phyloP scores from a whole-genome alignment of 2,329 filamentous ascomycete genomes.

The Colletotrichum sp. region DNA sequence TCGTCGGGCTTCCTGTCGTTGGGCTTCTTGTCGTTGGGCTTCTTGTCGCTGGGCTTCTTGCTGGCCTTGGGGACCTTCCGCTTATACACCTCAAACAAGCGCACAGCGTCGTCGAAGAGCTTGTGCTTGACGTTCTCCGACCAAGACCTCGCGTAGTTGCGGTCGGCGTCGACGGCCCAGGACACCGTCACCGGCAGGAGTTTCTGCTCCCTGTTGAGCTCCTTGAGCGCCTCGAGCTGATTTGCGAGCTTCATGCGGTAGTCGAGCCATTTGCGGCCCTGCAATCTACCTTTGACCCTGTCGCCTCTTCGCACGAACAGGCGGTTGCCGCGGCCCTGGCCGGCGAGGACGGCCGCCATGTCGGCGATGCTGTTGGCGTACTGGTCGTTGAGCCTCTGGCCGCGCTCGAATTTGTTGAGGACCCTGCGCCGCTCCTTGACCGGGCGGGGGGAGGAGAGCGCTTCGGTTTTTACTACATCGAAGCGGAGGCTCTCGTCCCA shows the following conservation, averaged over 20 bases:
- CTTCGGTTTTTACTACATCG: neutral
- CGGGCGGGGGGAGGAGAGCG: neutral
- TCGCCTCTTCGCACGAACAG: conserved; percentile 39
- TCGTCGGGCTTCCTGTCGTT: neutral
- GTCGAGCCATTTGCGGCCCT: neutral
- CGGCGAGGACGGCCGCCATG: conserved; percentile 62
- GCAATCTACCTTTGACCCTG: neutral
- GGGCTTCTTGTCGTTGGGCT: neutral
- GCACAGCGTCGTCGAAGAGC: conserved; percentile 30
- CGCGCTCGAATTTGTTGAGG: conserved; percentile 50
- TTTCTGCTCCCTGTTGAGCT: conserved; percentile 13
- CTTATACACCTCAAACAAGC: conserved; percentile 6
- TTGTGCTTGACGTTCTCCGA: conserved; percentile 58
- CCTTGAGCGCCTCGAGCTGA: neutral
- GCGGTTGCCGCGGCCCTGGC: conserved; percentile 56
- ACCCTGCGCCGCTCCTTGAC: conserved; percentile 29
- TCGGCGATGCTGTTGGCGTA: conserved; percentile 68
- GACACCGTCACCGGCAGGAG: conserved; percentile 51
- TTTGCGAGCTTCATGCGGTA: too few species aligned
- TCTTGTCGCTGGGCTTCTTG: neutral
- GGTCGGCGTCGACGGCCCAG: conserved; percentile 57
- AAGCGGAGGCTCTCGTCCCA: conserved; percentile 58
- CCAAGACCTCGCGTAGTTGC: conserved; percentile 53
- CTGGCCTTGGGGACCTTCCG: neutral
- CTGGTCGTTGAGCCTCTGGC: conserved; percentile 61